phyloP scores from a whole-genome alignment of 2,329 filamentous ascomycete genomes.

The Xylaria hypoxylon region DNA sequence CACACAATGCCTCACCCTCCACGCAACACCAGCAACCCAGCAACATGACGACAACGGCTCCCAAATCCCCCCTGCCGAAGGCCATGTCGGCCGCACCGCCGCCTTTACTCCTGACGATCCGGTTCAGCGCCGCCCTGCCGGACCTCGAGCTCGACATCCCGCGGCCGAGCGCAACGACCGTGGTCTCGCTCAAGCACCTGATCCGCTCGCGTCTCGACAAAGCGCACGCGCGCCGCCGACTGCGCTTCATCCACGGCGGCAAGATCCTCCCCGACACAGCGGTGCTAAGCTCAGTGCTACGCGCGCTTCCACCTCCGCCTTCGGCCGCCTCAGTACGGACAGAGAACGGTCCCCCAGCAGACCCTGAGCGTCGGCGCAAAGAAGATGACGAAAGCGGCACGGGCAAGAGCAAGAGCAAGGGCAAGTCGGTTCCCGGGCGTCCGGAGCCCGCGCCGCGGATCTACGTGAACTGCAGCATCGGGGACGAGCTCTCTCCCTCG shows the following conservation, averaged over 20 bases:
- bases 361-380: not conserved
- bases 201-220: conserved; percentile 78
- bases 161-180: conserved; percentile 74
- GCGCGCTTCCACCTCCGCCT: conserved; percentile 68
- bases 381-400: conserved; percentile 1
- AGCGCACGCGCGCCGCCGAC: conserved; percentile 72
- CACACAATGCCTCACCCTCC: conserved; percentile 31
- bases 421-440: conserved; percentile 71
- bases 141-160: conserved; percentile 84
- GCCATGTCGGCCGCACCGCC: conserved; percentile 35
- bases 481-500: conserved; percentile 73
- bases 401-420: conserved; percentile 66
- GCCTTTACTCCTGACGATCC: conserved; percentile 80
- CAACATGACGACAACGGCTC: conserved; percentile 25
- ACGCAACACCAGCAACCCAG: conserved; percentile 16
- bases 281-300: conserved; percentile 75
- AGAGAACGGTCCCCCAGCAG: not conserved
- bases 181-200: conserved; percentile 82
- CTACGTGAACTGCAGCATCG: conserved; percentile 95
- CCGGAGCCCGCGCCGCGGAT: conserved; percentile 65
- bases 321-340: conserved; percentile 47
- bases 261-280: conserved; percentile 82
- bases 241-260: conserved; percentile 91
- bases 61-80: conserved; percentile 29
- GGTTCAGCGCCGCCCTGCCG: conserved; percentile 86